Base-by-base conservation (phyloP, 768 basidiomycete species). In the Leccinum olivaceopallidum region DNA sequence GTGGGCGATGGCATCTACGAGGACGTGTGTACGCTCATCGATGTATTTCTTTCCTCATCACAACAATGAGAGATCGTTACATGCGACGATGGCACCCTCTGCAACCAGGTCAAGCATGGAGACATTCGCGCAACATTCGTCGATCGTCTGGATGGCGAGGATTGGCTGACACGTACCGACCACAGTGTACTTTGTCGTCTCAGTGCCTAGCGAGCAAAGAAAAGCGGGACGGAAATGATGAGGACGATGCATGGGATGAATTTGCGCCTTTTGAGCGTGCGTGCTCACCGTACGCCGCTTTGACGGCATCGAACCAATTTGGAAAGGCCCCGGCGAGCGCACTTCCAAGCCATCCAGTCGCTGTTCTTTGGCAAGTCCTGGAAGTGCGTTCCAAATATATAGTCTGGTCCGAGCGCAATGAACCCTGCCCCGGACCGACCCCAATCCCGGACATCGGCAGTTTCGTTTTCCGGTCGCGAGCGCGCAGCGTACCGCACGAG, bases 331-430 rank as follows among this genome's bases (percentile, higher is more conserved):
- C 69, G 20, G 62, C 65, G 12, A 69, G 71, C 2, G 68, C 62
- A 14, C 79, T 30, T 65, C 84, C 84, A 87, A 1, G 71, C 75
- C 0, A 22, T 2, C 39, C 71, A 70, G 58, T 83, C 77, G 1
- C 2, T 3, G 5, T 32, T 64, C 4, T 67, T 60, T 12, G 76
- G 72, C 60, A 81, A 74, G 28, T 70, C 63, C 36, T 78, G 63
- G 4, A 83, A 61, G 5, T 76, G 67, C 50, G 80, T 77, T 6
- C 85, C 85, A 59, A 84, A 78, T 71, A 87, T 84, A 64, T 85
- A 87, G 64, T 88, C 86, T 7, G 82, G 76, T 2, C 83, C 85
- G 7, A 87, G 67, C 0, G 87, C 83, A 55, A 78, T 65, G 68
- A 81, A 87, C 0, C 85, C 86, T 87, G 30, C 30, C 30, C 30